phyloP scores from a whole-genome alignment of 805 yeast species.

The Torulaspora delbrueckii region DNA sequence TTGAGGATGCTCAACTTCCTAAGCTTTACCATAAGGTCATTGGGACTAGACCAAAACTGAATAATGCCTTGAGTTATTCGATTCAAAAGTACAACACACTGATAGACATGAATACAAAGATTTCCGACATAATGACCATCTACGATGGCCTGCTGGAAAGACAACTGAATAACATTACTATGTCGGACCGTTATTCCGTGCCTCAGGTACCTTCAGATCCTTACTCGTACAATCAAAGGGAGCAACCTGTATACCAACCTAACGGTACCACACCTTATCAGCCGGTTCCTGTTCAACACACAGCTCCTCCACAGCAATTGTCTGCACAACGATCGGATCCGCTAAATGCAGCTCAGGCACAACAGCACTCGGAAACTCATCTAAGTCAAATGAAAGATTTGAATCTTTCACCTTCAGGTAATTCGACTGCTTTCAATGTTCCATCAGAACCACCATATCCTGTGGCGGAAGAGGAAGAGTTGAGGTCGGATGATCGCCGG shows the following conservation, averaged over 20 bases:
- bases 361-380: conserved; percentile 3
- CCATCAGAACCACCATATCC: conserved; percentile 34
- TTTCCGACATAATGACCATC: conserved; percentile 67
- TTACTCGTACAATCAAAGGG: conserved; percentile 15
- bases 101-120: conserved; percentile 70
- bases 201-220: conserved; percentile 30
- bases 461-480: conserved; percentile 16
- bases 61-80: conserved; percentile 52
- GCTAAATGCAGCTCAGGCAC: background rate
- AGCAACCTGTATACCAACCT: background rate
- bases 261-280: background rate
- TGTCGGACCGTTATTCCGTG: conserved; percentile 30
- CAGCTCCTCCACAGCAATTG: background rate
- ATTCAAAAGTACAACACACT: conserved; percentile 58
- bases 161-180: conserved; percentile 41
- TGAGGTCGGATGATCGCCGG: background rate
- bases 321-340: background rate
- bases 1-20: conserved; percentile 33
- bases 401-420: conserved; percentile 2
- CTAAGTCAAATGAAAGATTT: conserved; percentile 9
- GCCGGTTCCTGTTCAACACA: background rate
- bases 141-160: conserved; percentile 70
- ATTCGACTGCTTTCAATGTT: background rate
- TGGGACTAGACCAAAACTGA: conserved; percentile 63
- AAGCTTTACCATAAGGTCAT: conserved; percentile 53